Conservation (phyloP, 208 protist genomes). For the Acanthamoeba rhysodes region DNA sequence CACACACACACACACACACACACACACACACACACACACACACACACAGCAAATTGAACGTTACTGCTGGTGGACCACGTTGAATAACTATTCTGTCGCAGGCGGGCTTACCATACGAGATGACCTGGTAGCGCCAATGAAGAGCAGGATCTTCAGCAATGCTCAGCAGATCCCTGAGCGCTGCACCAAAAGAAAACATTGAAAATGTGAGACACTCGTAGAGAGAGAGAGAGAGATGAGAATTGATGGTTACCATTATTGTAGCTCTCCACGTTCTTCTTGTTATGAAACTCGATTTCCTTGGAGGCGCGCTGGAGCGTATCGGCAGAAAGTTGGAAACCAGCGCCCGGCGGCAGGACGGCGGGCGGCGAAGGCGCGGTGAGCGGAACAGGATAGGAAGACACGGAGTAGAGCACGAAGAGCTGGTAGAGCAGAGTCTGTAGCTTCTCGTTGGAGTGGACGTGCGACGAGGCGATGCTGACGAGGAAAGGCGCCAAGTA, state of each 20-base stretch:
- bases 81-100: too few relatives aligned
- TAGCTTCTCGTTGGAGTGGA: constrained; percentile 42
- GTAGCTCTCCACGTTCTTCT: constrained; percentile 68
- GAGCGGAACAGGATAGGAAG: constrained; percentile 27
- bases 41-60: too few relatives aligned
- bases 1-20: too few relatives aligned
- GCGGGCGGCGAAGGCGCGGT: not conserved
- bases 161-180: constrained; percentile 2
- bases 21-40: not conserved
- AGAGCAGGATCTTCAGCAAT: constrained; percentile 38
- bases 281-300: constrained; percentile 12
- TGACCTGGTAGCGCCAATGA: constrained; percentile 71
- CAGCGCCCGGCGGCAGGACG: not conserved
- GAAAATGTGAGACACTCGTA: not conserved
- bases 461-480: not conserved
- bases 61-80: not conserved
- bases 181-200: not conserved
- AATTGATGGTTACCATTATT: not conserved
- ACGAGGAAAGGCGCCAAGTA: constrained; percentile 64
- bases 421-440: constrained; percentile 37
- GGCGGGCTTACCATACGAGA: not conserved
- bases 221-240: not conserved
- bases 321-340: not conserved
- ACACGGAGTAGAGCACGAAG: constrained; percentile 22
- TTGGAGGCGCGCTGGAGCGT: not conserved